These are phyloP conservation scores for Hordeum marinum DNA, from an alignment of 176 grass and related monocot species.

Conservation along the genomic window DNA sequence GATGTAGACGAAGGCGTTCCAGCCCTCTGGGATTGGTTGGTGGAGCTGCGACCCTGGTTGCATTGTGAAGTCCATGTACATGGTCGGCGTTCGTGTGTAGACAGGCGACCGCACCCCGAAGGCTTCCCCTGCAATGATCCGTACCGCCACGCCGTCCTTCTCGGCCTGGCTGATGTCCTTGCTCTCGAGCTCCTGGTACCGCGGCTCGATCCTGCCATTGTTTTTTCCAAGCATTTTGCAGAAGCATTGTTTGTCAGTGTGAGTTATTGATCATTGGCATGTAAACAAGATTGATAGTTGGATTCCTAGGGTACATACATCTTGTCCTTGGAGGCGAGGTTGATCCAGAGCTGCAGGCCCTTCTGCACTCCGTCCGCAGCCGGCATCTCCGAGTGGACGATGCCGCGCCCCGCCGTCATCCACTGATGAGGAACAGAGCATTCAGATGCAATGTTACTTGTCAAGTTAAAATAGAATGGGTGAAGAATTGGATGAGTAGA, in stretches of 20 bases:
- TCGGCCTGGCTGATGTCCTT: slow-evolving; percentile 61
- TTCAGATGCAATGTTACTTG: neutral
- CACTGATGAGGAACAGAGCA: slow-evolving; percentile 47
- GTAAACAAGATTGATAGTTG: neutral
- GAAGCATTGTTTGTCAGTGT: neutral
- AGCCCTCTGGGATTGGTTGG: slow-evolving; percentile 54
- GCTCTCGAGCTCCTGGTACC: slow-evolving; percentile 75
- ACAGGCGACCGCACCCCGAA: slow-evolving; percentile 45
- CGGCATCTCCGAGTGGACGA: slow-evolving; percentile 85
- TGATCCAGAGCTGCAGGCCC: slow-evolving; percentile 89
- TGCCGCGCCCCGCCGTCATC: slow-evolving; percentile 81
- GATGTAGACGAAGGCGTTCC: slow-evolving; percentile 85
- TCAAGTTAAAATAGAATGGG: neutral
- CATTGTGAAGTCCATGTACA: slow-evolving; percentile 64
- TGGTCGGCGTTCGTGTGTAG: slow-evolving; percentile 50
- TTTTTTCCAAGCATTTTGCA: neutral
- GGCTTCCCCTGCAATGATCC: slow-evolving; percentile 49
- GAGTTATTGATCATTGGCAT: neutral
- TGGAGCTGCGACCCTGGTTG: slow-evolving; percentile 46
- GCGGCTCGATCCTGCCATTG: slow-evolving; percentile 60
- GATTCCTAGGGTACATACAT: slow-evolving; percentile 16
- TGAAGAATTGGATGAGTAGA: neutral
- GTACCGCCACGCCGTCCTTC: slow-evolving; percentile 34
- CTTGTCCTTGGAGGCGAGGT: slow-evolving; percentile 85
- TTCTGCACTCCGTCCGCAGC: slow-evolving; percentile 54